Evolutionary conservation across 768 basidiomycete genomes (phyloP), one percentile per base, ranked within the genome.

Genomic region (Mycena capillaripes): DNA sequence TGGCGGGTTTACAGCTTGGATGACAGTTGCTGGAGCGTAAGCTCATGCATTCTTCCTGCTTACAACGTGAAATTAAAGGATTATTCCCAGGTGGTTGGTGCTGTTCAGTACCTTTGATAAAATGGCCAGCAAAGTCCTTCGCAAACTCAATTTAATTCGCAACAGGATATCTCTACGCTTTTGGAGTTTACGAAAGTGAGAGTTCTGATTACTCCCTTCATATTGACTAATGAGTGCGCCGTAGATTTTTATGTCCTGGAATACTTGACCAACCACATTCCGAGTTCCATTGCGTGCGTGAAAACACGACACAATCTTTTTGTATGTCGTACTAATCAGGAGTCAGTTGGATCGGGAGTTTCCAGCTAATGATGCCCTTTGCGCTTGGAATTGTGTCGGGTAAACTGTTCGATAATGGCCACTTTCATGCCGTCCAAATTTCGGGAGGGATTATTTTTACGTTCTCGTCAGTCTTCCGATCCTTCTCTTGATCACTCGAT

Each of bases 361-460:
- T 78, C 6, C 75, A 78, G 60, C 57, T 78, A 21, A 65, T 70
- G 65, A 72, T 77, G 76, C 77, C 75, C 27, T 78, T 77, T 29
- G 19, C 55, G 8, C 32, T 75, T 17, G 78, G 77, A 4, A 34
- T 75, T 23, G 60, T 78, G 6, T 73, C 74, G 6, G 76, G 78
- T 3, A 76, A 75, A 38, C 64, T 77, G 0, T 78, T 77, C 65
- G 77, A 79, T 48, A 63, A 50, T 27, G 77, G 78, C 3, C 46
- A 71, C 23, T 78, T 78, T 44, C 71, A 75, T n/a, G 29, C 53
- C 2, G 17, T 76, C 0, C 50, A 75, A 27, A 71, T 67, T 6
- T 42, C 50, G 0, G 77, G 78, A 32, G 73, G 69, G 0, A 11
- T 70, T 3, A 48, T 79, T 19, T 77, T 76, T 32, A 59, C 55